Evolutionary conservation across 352 stramenopile genomes (phyloP), one percentile per base, ranked within the genome.

Genomic region (Phytopythium litorale): DNA sequence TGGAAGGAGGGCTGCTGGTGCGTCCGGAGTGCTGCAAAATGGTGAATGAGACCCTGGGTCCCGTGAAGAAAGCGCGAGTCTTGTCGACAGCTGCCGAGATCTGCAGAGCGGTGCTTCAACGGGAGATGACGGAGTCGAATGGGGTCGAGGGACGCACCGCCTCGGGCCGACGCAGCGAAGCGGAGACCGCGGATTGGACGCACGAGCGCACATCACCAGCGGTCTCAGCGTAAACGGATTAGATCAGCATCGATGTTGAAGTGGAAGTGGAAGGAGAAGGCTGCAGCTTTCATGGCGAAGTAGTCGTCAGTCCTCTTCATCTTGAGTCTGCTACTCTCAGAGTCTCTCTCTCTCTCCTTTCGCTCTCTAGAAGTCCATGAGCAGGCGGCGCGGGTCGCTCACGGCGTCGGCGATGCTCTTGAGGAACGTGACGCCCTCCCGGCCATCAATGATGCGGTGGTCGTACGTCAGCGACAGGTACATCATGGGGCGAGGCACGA

Each of bases 391-490:
- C 35, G 98, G 97, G 78, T 99, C 95, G 50, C 90, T 88, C 67
- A 99, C 96, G 69, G 98, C 97, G 49, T 99, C 92, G n/a, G 96
- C 92, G 64, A 99, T 95, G 64, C 79, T 98, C 81, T 99, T 99
- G 62, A 99, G 87, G 84, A 99, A 98, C n/a, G 97, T 99, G 58
- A 99, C 98, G 62, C 94, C 96, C 83, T 99, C 98, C 73, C 97
- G 95, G 56, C 98, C 98, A 79, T 99, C 98, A 69, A 99, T 99
- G 68, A 99, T 89, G 67, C 98, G 91, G 87, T 99, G 98, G 84
- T 99, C 98, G 81, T 99, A 99, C 46, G 97, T 99, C 50, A 99
- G 85, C 50, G 98, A 98, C 49, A 99, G 80, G 72, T 99, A 99
- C 98, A 99, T 99, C 97, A 99, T 99, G n/a, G 98, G 98, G 56